Evolutionary conservation across 768 basidiomycete species (phyloP), one percentile per base, ranked within the genome.

Genomic region (Collybia sp.): DNA sequence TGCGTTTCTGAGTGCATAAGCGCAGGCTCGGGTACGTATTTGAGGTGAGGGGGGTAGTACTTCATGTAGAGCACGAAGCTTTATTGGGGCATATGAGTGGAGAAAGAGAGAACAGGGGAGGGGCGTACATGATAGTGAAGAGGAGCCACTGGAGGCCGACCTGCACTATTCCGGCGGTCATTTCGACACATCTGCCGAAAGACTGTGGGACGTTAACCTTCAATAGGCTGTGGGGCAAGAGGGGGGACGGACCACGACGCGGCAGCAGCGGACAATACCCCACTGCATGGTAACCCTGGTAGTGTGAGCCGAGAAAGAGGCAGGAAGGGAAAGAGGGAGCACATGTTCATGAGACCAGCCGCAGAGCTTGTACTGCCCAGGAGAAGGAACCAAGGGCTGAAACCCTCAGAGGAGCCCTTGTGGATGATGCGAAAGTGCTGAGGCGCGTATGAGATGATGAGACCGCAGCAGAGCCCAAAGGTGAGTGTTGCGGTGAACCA

Each of bases 1-100:
- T 75, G 66, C 0, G 64, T 50, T 45, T 72, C 65, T n/a, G 71
- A 57, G 42, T 69, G 64, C 8, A 75, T 31, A 4, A 46, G 45
- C 19, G 41, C 65, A 3, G 25, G 25, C 4, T 3, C 25, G 25
- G 8, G 25, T 3, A 25, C 8, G 58, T 83, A 88, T 66, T 94
- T 96, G 58, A 87, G 80, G 56, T 88, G 80, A 5, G 75, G 66
- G 0, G 96, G 96, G 61, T 91, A 98, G 71, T 93, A 98, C 34
- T 88, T 69, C 70, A 99, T 83, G 68, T 89, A 98, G 2, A 99
- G 79, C 0, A 94, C 75, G 47, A 97, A 73, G 37, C 94, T 97
- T n/a, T 6, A 19, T 6, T 35, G n/a, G 38, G n/a, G 41, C 19
- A 31, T 40, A 15, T 39, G 40, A 17, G 11, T 15, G 6, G 3